Evolutionary conservation across 305 asterid genomes (phyloP).

Genomic region (Solanum hybrid): DNA sequence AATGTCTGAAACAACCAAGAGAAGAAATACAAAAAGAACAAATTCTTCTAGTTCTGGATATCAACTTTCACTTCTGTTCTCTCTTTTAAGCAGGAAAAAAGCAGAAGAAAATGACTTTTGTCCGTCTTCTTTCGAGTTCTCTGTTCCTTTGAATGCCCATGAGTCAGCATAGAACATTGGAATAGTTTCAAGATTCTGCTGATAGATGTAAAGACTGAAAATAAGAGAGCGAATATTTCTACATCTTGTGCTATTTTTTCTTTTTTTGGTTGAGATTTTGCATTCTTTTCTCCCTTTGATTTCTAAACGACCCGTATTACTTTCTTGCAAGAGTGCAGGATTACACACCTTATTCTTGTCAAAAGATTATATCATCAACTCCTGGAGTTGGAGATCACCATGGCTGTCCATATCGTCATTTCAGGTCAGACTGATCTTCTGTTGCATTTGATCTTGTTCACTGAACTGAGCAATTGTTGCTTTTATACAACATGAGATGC

Average conservation of each 20-base stretch:
- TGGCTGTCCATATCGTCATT: slow-evolving; percentile 94
- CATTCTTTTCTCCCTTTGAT: background rate
- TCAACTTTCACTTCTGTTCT: background rate
- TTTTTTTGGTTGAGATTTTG: background rate
- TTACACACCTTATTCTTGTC: slow-evolving; percentile 96
- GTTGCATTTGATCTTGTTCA: slow-evolving; percentile 2
- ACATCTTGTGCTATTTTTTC: background rate
- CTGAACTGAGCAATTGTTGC: slow-evolving; percentile 1
- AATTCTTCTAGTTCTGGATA: background rate
- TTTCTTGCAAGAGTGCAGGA: slow-evolving; percentile 44
- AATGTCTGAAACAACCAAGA: slow-evolving; percentile 2
- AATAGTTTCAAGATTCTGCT: slow-evolving; percentile 2
- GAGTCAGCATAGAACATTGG: background rate
- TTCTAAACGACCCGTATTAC: background rate
- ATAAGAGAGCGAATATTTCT: background rate
- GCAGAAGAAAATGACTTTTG: background rate
- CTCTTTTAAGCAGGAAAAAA: background rate
- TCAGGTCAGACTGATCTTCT: slow-evolving; percentile 48
- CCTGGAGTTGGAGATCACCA: slow-evolving; percentile 91
- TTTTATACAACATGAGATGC: background rate
- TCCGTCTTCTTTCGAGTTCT: background rate
- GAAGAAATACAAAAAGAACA: background rate
- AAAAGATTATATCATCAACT: slow-evolving; percentile 68
- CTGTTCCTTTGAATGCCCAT: background rate
- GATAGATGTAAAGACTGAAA: background rate